These are phyloP conservation scores for Taiwanofungus camphoratus DNA, from an alignment of 1,284 basidiomycete genomes.

Conservation along the genomic window DNA sequence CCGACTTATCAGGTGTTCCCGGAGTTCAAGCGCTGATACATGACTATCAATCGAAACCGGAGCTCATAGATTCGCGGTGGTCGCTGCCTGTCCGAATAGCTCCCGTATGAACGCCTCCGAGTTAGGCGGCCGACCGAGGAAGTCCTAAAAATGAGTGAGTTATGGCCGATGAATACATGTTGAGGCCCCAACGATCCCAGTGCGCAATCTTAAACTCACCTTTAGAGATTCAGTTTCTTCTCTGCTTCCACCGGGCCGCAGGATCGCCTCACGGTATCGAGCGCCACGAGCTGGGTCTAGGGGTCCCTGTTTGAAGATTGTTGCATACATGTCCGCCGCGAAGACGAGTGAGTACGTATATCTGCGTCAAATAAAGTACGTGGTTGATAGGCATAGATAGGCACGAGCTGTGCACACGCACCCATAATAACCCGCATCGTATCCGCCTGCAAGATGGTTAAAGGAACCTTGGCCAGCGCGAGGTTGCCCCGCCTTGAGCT, in stretches of 20 bases:
- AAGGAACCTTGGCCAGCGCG: constrained; percentile 68
- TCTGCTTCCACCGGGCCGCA: constrained; percentile 49
- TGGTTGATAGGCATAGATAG: neutral
- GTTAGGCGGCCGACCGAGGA: constrained; percentile 74
- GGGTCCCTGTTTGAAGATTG: constrained; percentile 75
- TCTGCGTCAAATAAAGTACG: constrained; percentile 23
- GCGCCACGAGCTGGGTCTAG: constrained; percentile 55
- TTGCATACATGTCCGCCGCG: constrained; percentile 75
- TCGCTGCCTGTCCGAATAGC: constrained; percentile 39
- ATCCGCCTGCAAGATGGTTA: constrained; percentile 68
- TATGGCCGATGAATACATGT: neutral
- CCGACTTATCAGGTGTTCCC: no score
- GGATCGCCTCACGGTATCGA: constrained; percentile 48
- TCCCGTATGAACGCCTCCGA: constrained; percentile 72
- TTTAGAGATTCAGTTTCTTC: constrained; percentile 55
- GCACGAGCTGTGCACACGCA: constrained; percentile 28
- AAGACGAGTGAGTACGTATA: constrained; percentile 73
- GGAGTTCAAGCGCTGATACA: no score
- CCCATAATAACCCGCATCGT: constrained; percentile 81
- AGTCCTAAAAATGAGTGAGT: constrained; percentile 36
- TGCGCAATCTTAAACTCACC: constrained; percentile 24
- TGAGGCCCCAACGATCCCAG: neutral
- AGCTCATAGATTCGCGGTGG: constrained; percentile 1
- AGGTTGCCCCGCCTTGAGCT: constrained; percentile 57
- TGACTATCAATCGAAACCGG: no score